These are phyloP conservation scores for Paramyrothecium sp. DNA, from an alignment of 2,329 filamentous ascomycete species.

Conservation along the genomic window DNA sequence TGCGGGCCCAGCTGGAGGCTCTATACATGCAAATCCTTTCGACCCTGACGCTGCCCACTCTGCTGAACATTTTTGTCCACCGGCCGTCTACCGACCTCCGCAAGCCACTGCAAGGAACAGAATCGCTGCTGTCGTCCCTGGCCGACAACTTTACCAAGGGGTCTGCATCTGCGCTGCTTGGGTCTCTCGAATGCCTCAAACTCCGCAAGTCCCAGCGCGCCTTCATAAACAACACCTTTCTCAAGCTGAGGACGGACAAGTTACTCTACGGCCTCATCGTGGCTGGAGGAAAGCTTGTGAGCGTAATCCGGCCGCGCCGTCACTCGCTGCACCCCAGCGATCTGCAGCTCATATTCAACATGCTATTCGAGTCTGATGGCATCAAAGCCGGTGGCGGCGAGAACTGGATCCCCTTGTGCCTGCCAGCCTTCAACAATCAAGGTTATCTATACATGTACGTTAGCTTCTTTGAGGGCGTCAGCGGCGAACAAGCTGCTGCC, in stretches of 20 bases:
- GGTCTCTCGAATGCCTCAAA: constrained; percentile 89
- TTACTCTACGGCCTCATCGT: constrained; percentile 92
- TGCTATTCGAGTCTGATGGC: constrained; percentile 94
- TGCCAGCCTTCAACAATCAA: constrained; percentile 95
- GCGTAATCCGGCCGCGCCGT: constrained; percentile 88
- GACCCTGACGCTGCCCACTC: constrained; percentile 83
- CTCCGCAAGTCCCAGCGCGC: constrained; percentile 85
- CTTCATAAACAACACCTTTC: constrained; percentile 80
- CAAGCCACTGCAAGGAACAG: constrained; percentile 86
- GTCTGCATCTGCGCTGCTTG: constrained; percentile 83
- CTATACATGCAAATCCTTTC: constrained; percentile 98
- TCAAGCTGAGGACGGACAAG: constrained; percentile 74
- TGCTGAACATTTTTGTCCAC: constrained; percentile 84
- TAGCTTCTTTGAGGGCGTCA: constrained; percentile 74
- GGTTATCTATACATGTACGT: constrained; percentile 99
- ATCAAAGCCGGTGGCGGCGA: constrained; percentile 89
- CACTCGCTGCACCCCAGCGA: constrained; percentile 96
- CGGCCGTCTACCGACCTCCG: constrained; percentile 93
- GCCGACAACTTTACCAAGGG: constrained; percentile 94
- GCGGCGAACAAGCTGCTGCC: constrained; percentile 38
- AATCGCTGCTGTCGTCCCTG: constrained; percentile 84
- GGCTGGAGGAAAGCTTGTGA: constrained; percentile 88
- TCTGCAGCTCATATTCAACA: constrained; percentile 96
- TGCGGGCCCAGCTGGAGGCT: constrained; percentile 84
- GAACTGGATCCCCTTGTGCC: constrained; percentile 94